Base-by-base conservation (phyloP, 768 basidiomycete species). In the Coprinopsis cinerea region DNA sequence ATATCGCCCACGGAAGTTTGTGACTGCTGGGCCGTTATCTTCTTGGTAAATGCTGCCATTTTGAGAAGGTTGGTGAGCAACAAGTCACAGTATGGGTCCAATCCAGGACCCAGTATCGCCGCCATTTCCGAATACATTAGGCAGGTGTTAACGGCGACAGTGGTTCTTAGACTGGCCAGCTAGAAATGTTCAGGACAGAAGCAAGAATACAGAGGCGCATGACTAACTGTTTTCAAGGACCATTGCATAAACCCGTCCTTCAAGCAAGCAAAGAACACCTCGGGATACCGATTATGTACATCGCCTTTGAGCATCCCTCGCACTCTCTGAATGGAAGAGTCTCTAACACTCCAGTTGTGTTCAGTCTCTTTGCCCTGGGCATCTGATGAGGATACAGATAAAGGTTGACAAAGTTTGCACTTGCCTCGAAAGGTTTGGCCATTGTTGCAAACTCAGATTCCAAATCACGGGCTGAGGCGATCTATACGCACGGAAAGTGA, bases 311-410 rank as follows among this genome's bases (percentile, higher is more conserved):
- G 67, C 88, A 96, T 92, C 15, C 93, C 89, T 37, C 93, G 79
- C 6, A 97, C 85, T 15, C 82, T 77, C 36, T 79, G 73, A 53
- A 94, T 75, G 9, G 86, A 76, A 56, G 76, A 77, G 54, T 99
- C 95, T 51, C 95, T 78, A 24, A 74, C 70, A 36, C 79, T 74
- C 95, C 95, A 99, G 58, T 99, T 99, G 55, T 94, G 90, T 62
- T 99, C 95, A 1, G 88, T 88, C 69, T 99, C 95, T 68, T 81
- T 95, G n/a, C 95, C 96, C 86, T 92, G 53, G 2, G 48, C 40
- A 40, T 44, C 47, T 37, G 52, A 18, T 42, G 44, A 39, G 36
- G 23, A 46, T 30, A 23, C 39, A 48, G 1, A 42, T n/a, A 1
- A 18, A 10, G 30, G 36, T 36, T 20, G 4, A 39, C 43, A 15